Evolutionary conservation across 345 rosid genomes (phyloP), one percentile per base, ranked within the genome.

Genomic region (Gossypium ekmanianum): DNA sequence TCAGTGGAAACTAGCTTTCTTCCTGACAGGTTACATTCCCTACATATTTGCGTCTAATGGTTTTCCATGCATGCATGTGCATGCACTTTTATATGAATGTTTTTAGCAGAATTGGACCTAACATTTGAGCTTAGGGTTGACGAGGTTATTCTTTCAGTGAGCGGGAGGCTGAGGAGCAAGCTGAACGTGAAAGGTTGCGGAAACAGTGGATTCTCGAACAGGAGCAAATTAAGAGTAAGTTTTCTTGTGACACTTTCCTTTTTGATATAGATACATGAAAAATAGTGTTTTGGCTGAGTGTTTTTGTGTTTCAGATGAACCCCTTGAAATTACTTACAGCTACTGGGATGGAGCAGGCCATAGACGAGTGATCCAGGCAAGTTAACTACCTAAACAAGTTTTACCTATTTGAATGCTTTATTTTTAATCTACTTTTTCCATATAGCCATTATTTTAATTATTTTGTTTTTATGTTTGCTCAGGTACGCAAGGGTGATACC

Each of bases 331-430:
- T 68, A 96, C 99, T 75, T 96, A 96, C 87, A 96, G 98, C 79
- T 93, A 96, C 81, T 96, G 98, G 98, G 99, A 96, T 86, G 99
- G 99, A 72, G 86, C 97, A 6, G 99, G 98, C 41, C 99, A 96
- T 76, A 92, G 98, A 79, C 85, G 98, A 75, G 94, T 88, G 77
- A 83, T 93, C 79, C 97, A 89, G 90, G 99, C 79, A 76, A 81
- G 91, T 80, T 64, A 62, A 41, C 66, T 43, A 62, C 34, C 75
- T n/a, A 27, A 29, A n/a, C 24, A 10, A 11, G 11, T 9, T 17
- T 7, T 17, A 71, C 70, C 48, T 68, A 54, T 52, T 12, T 55
- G 69, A 47, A 52, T 56, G 29, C 17, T 11, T 64, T 2, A 2
- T 69, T 22, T 55, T 43, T 4, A 9, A 7, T 63, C 39, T 59